Percentiles rank a stretch among this genome's conserved stretches.
phyloP scores from a whole-genome alignment of 306 rosid species.

The Astragalus membranaceus region DNA sequence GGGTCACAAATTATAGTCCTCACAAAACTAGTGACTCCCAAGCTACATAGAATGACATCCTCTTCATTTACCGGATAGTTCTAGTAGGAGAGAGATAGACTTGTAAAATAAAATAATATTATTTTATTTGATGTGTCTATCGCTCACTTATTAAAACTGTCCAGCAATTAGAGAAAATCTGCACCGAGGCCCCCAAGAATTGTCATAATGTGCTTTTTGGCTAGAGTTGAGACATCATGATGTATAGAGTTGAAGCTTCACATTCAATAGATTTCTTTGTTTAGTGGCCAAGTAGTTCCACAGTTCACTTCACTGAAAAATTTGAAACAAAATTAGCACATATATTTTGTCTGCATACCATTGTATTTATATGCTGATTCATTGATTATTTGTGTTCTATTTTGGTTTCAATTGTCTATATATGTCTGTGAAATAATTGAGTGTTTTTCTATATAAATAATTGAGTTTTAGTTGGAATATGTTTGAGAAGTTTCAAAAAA shows the following conservation, averaged over 20 bases:
- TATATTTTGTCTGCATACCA: conserved; percentile 16
- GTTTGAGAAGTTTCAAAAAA: background rate
- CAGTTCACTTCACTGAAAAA: conserved; percentile 9
- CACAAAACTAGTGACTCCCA: conserved; percentile 8
- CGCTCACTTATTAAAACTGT: too few species aligned
- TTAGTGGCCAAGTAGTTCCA: conserved; percentile 8
- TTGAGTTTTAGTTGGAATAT: conserved; percentile 16
- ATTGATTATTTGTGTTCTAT: conserved; percentile 7
- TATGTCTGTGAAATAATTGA: conserved; percentile 4
- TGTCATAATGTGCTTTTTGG: conserved; percentile 27
- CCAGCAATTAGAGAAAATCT: too few species aligned
- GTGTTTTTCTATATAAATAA: background rate
- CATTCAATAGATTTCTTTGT: conserved; percentile 19
- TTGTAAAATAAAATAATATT: too few species aligned
- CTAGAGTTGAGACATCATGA: conserved; percentile 41
- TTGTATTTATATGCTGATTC: background rate
- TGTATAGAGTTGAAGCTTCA: conserved; percentile 30
- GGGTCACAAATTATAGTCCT: background rate
- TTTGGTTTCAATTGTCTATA: background rate
- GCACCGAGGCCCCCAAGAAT: background rate
- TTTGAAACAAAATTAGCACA: conserved; percentile 8
- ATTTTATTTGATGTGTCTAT: too few species aligned
- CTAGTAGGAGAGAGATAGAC: too few species aligned
- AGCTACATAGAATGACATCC: background rate
- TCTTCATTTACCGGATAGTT: too few species aligned